A percentile compares a stretch with the other conserved stretches of the same genome.
Evolutionary conservation across 1,139 yeast genomes (phyloP).

Genomic region (Lodderomyces theae): DNA sequence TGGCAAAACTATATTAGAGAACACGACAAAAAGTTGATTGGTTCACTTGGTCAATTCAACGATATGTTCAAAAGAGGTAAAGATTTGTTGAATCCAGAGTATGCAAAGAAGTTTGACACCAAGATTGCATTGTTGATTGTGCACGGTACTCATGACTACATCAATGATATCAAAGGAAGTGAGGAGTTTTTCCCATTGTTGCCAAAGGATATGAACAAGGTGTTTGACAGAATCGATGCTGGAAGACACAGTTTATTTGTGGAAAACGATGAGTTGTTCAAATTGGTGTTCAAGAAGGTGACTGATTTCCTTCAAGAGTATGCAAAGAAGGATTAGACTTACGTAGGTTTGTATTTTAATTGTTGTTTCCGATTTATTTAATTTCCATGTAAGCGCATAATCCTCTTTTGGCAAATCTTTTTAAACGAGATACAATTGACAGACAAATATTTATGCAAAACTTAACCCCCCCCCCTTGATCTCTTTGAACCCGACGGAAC

Average conservation of each 20-base stretch:
- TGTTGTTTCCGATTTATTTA: constrained; percentile 5
- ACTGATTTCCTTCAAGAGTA: constrained; percentile 34
- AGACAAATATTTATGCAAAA: neutral
- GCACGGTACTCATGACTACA: constrained; percentile 39
- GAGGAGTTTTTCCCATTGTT: constrained; percentile 43
- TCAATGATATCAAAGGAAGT: constrained; percentile 58
- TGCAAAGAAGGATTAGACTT: neutral
- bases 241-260: constrained; percentile 47
- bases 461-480: neutral
- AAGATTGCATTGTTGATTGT: constrained; percentile 47
- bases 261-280: constrained; percentile 41
- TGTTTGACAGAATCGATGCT: constrained; percentile 22
- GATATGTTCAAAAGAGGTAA: constrained; percentile 70
- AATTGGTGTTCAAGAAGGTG: constrained; percentile 32
- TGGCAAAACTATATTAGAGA: constrained; percentile 45
- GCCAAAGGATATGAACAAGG: constrained; percentile 24
- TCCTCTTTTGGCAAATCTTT: neutral
- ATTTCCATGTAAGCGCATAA: constrained; percentile 2
- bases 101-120: constrained; percentile 42
- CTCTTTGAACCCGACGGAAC: too few relatives aligned
- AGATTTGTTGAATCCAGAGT: constrained; percentile 41
- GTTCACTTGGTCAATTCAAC: constrained; percentile 41
- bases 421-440: neutral
- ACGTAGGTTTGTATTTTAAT: neutral
- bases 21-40: constrained; percentile 42